These are phyloP conservation scores for Vitis rupestris DNA, from an alignment of 164 flowering plant genomes.

Conservation along the genomic window DNA sequence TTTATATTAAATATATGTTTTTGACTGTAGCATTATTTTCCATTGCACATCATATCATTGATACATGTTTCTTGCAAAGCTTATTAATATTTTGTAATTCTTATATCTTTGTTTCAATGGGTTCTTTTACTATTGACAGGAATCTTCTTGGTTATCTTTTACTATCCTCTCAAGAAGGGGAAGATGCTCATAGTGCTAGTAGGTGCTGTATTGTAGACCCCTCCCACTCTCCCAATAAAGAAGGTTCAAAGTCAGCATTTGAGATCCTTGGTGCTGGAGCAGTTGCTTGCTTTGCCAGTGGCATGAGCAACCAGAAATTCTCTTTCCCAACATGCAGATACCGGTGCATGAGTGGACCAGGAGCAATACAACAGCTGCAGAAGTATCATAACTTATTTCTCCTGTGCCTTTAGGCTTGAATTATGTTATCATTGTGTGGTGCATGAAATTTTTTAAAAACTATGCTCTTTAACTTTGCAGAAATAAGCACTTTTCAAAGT, in stretches of 20 bases:
- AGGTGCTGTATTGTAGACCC: constrained; percentile 46
- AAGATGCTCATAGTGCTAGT: constrained; percentile 39
- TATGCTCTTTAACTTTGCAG: background rate
- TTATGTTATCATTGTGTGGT: background rate
- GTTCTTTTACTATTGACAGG: constrained; percentile 45
- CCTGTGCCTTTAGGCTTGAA: background rate
- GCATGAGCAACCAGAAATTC: constrained; percentile 32
- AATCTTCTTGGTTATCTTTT: constrained; percentile 73
- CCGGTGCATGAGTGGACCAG: constrained; percentile 29
- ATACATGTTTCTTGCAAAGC: background rate
- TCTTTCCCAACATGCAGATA: constrained; percentile 66
- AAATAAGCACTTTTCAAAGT: background rate
- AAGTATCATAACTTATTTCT: constrained; percentile 39
- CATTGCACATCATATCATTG: too few relatives aligned
- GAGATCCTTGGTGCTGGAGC: constrained; percentile 76
- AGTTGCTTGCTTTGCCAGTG: constrained; percentile 60
- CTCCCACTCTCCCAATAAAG: constrained; percentile 22
- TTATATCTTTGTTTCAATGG: background rate
- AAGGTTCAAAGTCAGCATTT: constrained; percentile 47
- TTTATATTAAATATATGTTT: too few relatives aligned
- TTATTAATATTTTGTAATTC: background rate
- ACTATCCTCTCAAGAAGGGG: constrained; percentile 49
- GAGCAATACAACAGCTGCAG: constrained; percentile 49
- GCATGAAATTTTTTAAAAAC: background rate
- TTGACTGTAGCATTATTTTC: too few relatives aligned